Evolutionary conservation across 768 basidiomycete species (phyloP).

Genomic region (Rhodotorula graminis): DNA sequence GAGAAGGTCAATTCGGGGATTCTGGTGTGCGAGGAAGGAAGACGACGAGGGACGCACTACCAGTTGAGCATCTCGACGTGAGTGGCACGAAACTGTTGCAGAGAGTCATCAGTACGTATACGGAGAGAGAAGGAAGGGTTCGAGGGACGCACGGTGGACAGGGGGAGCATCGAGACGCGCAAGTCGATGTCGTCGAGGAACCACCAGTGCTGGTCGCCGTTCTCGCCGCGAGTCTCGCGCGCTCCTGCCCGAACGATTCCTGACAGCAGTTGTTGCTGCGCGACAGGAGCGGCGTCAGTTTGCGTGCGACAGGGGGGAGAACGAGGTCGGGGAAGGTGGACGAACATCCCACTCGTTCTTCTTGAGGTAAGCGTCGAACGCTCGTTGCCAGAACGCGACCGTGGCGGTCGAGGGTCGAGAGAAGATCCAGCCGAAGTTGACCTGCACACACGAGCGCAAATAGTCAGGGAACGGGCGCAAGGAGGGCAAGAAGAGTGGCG

Average conservation of each 20-base stretch:
- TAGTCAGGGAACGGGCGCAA: too few species aligned
- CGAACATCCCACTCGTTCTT: slow-evolving; percentile 13
- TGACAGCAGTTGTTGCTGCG: background rate
- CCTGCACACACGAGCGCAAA: too few species aligned
- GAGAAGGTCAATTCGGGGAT: background rate
- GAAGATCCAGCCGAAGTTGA: slow-evolving; percentile 13
- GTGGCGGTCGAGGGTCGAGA: background rate
- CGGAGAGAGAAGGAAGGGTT: background rate
- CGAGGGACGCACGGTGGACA: background rate
- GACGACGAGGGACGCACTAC: background rate
- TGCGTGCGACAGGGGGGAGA: background rate
- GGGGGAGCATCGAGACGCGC: background rate
- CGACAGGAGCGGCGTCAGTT: background rate
- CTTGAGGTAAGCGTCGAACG: background rate
- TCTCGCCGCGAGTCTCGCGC: background rate
- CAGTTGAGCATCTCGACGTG: slow-evolving; percentile 5
- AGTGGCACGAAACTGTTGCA: background rate
- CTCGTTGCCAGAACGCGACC: background rate
- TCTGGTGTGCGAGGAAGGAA: background rate
- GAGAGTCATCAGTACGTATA: background rate
- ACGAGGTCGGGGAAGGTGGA: background rate
- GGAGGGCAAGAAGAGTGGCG: too few species aligned
- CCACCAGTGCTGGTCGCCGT: slow-evolving; percentile 6
- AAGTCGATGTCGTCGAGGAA: background rate
- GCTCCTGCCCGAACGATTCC: background rate